Base-by-base conservation (phyloP, 306 rosid species). In the Sesbania bispinosa region DNA sequence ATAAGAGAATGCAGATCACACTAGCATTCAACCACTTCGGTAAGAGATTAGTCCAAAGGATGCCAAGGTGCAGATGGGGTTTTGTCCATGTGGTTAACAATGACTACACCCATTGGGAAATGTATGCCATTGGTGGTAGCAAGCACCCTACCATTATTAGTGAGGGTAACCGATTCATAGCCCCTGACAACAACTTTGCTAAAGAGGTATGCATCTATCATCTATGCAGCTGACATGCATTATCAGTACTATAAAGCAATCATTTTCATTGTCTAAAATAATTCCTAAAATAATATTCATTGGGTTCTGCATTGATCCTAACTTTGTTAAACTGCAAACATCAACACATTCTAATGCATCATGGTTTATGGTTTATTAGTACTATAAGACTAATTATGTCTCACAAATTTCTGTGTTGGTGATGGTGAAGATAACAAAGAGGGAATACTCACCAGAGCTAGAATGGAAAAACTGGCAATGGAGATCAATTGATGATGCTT, bases 101-200 rank as follows among this genome's bases (percentile, higher is more conserved):
- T 41, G 92, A 87, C 74, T 93, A 90, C 82, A 88, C 87, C 48
- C 93, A 85, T 19, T 93, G 98, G 97, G 73, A 79, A 52, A 93
- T 90, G 98, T 93, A 93, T 45, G 98, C 97, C 87, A 87, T 93
- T 29, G 98, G 98, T 5, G 97, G 97, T 36, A 90, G 86, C 84
- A 65, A 45, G 58, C 71, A 85, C 18, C 97, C 98, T 55, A 93
- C 97, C 69, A 83, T 90, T 52, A 76, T 93, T 39, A 93, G 97
- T 45, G 97, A 93, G 78, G 98, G 94, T 24, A 93, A 93, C 75
- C 69, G 96, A 48, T 93, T 88, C 87, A 78, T 85, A n/a, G 97
- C 97, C 62, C 86, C 90, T n/a, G 1, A 75, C 7, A 76, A 74
- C 67, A 0, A 0, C 0, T 0, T 4, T 30, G 62, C 90, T 19